Conservation (phyloP, 768 basidiomycete species). For the Auricularia sp. region DNA sequence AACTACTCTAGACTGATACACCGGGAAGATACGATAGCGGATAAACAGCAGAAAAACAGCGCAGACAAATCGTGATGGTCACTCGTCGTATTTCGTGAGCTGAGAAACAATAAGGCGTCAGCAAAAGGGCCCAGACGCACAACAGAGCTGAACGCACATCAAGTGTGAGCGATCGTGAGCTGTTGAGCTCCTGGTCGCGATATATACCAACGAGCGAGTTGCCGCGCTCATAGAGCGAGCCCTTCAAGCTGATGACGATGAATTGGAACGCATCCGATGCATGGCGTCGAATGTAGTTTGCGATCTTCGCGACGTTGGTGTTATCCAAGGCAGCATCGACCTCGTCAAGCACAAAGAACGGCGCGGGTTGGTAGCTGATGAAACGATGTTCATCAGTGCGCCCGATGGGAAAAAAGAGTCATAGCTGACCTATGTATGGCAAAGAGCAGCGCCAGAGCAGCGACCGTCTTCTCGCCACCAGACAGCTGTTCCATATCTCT, state of each 20-base stretch:
- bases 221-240: constrained; percentile 82
- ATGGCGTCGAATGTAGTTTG: constrained; percentile 82
- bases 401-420: not conserved
- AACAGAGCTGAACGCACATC: constrained; percentile 44
- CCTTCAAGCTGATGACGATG: constrained; percentile 94
- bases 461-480: constrained; percentile 97
- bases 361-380: constrained; percentile 83
- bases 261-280: constrained; percentile 86
- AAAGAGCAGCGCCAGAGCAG: constrained; percentile 90
- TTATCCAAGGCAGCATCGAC: constrained; percentile 97
- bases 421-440: constrained; percentile 79
- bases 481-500: constrained; percentile 98
- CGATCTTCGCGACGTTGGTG: constrained; percentile 95
- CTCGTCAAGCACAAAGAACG: constrained; percentile 98
- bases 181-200: constrained; percentile 88
- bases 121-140: constrained; percentile 2
- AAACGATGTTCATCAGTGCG: not conserved
- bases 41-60: not conserved
- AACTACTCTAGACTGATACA: too few species aligned
- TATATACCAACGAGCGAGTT: constrained; percentile 90
- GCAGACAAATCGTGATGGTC: constrained; percentile 3
- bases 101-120: constrained; percentile 14
- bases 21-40: too few species aligned
- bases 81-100: constrained; percentile 59
- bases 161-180: constrained; percentile 82